phyloP scores from a whole-genome alignment of 108 stramenopile genomes.

The Nitzschia sp. region DNA sequence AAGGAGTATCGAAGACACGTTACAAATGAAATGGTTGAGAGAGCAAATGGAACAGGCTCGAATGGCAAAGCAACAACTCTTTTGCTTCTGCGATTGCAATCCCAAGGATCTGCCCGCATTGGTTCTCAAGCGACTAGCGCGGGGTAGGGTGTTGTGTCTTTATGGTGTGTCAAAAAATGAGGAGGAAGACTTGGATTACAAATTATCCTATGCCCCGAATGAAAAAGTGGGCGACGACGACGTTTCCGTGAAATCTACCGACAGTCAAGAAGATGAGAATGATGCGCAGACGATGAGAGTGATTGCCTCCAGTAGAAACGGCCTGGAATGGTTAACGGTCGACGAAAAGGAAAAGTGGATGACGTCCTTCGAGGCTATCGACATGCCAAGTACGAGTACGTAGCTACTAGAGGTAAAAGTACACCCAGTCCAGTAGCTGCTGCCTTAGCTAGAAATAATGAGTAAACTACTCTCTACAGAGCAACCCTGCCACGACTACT shows the following conservation, averaged over 20 bases:
- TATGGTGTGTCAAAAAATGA: constrained; percentile 43
- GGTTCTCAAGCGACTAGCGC: constrained; percentile 55
- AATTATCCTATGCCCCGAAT: constrained; percentile 11
- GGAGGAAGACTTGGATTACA: constrained; percentile 4
- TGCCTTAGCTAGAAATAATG: no score
- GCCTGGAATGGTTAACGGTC: constrained; percentile 60
- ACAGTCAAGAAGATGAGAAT: constrained; percentile 52
- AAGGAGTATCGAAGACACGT: constrained; percentile 1
- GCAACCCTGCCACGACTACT: no score
- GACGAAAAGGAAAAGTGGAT: constrained; percentile 46
- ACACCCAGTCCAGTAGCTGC: no score
- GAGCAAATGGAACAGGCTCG: constrained; percentile 83
- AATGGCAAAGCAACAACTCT: constrained; percentile 69
- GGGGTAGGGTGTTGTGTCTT: constrained; percentile 50
- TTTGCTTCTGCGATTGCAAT: constrained; percentile 75
- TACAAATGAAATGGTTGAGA: constrained; percentile 64
- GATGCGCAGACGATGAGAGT: constrained; percentile 60
- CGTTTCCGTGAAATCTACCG: constrained; percentile 59
- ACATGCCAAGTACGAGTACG: no score
- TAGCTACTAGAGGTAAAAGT: no score
- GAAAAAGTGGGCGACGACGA: constrained; percentile 48
- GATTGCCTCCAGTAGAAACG: constrained; percentile 48
- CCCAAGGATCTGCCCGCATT: constrained; percentile 49
- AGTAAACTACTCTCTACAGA: no score
- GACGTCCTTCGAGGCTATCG: constrained; percentile 24